Evolutionary conservation across 257 asterid genomes (phyloP).

Genomic region (Thymus mandschuricus): DNA sequence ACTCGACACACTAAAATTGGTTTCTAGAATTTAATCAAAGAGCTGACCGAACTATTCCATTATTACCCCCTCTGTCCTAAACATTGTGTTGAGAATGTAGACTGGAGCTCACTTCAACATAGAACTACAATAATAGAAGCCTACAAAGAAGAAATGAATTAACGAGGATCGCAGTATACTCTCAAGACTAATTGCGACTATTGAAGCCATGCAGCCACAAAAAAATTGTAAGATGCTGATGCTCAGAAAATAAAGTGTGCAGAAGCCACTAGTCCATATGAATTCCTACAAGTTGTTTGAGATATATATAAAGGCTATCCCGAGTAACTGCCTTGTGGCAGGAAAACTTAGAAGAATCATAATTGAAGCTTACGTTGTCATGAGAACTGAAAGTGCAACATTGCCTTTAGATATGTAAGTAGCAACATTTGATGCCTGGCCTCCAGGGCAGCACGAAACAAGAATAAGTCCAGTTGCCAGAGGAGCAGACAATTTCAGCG

Average conservation of each 20-base stretch:
- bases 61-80: slow-evolving; percentile 1
- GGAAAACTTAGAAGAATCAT: slow-evolving; percentile 7
- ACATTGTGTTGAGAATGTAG: slow-evolving; percentile 1
- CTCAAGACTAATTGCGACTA: slow-evolving; percentile 13
- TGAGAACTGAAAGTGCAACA: slow-evolving; percentile 98
- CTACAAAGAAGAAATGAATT: slow-evolving; percentile 21
- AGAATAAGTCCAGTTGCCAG: slow-evolving; percentile 97
- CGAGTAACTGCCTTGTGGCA: not conserved
- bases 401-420: slow-evolving; percentile 95
- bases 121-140: slow-evolving; percentile 9
- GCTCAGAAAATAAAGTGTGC: slow-evolving; percentile 6
- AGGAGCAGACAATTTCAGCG: slow-evolving; percentile 89
- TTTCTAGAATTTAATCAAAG: slow-evolving; percentile 17
- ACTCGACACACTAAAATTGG: slow-evolving; percentile 3
- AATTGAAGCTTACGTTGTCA: slow-evolving; percentile 83
- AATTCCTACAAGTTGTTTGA: not conserved
- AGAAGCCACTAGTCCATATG: slow-evolving; percentile 8
- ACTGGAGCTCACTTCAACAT: slow-evolving; percentile 16
- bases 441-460: slow-evolving; percentile 99
- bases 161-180: not conserved
- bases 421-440: slow-evolving; percentile 98
- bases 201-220: slow-evolving; percentile 2
- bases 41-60: not conserved
- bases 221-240: not conserved
- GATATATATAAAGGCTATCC: slow-evolving; percentile 3